phyloP scores from a whole-genome alignment of 805 yeast species.

The Saccharomycopsis guyanensis region DNA sequence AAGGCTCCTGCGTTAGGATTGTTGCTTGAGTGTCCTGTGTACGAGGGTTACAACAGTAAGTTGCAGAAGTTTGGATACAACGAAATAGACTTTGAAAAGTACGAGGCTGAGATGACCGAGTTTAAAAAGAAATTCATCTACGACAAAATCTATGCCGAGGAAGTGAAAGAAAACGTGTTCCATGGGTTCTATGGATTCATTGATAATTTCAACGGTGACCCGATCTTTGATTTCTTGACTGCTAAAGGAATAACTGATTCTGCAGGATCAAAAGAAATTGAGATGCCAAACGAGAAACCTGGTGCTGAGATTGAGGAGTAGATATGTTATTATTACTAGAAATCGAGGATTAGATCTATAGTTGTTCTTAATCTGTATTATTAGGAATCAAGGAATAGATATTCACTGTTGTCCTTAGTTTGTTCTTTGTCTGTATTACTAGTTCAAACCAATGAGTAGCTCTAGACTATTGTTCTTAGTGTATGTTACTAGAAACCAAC shows the following conservation, averaged over 20 bases:
- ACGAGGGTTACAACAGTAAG: conserved; percentile 71
- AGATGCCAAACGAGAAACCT: neutral
- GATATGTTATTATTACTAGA: neutral
- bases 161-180: conserved; percentile 77
- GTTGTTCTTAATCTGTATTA: too few relatives aligned
- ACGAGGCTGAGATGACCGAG: conserved; percentile 63
- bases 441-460: too few relatives aligned
- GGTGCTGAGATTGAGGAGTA: neutral
- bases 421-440: too few relatives aligned
- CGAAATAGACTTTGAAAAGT: conserved; percentile 59
- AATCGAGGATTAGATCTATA: too few relatives aligned
- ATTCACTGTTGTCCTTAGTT: too few relatives aligned
- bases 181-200: conserved; percentile 87
- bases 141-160: conserved; percentile 88
- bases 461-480: too few relatives aligned
- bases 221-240: conserved; percentile 45
- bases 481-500: too few relatives aligned
- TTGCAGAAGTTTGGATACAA: conserved; percentile 72
- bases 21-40: conserved; percentile 84
- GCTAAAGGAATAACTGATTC: conserved; percentile 19
- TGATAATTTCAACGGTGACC: conserved; percentile 68
- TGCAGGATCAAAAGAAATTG: conserved; percentile 1
- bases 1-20: conserved; percentile 96
- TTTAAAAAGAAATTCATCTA: conserved; percentile 86
- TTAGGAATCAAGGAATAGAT: too few relatives aligned